A percentile compares a stretch with the other conserved stretches of the same genome.
Conservation (phyloP, 805 yeast species). For the Wickerhamomyces kurtzmanii region DNA sequence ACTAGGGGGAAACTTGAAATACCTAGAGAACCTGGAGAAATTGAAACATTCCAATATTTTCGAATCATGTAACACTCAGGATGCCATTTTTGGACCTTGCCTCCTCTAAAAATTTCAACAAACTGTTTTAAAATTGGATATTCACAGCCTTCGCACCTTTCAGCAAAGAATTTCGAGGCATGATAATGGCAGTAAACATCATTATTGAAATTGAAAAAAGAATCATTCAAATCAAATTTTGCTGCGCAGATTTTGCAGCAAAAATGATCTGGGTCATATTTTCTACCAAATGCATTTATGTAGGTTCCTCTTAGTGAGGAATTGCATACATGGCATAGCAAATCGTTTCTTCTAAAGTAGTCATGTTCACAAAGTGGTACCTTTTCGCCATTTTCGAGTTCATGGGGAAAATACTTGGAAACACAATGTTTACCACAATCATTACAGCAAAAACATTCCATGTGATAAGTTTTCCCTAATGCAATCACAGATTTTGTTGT, state of each 20-base stretch:
- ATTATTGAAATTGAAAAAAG: slow-evolving; percentile 81
- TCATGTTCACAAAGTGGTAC: slow-evolving; percentile 84
- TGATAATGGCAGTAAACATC: slow-evolving; percentile 86
- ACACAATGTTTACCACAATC: slow-evolving; percentile 81
- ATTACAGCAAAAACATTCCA: slow-evolving; percentile 78
- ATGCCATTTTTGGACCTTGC: slow-evolving; percentile 94
- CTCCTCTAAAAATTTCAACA: slow-evolving; percentile 86
- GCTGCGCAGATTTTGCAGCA: slow-evolving; percentile 81
- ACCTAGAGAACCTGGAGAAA: slow-evolving; percentile 54
- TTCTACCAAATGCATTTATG: slow-evolving; percentile 85
- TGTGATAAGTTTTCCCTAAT: slow-evolving; percentile 67
- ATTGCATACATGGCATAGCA: slow-evolving; percentile 82
- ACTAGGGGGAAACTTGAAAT: slow-evolving; percentile 21
- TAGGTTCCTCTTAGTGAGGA: slow-evolving; percentile 85
- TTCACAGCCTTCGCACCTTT: slow-evolving; percentile 88
- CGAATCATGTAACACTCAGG: slow-evolving; percentile 98
- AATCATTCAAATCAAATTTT: slow-evolving; percentile 84
- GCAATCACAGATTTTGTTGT: slow-evolving; percentile 83
- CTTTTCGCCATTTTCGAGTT: slow-evolving; percentile 29
- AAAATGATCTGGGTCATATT: slow-evolving; percentile 93
- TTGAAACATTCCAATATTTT: slow-evolving; percentile 88
- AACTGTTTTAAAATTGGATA: slow-evolving; percentile 89
- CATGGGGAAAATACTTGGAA: slow-evolving; percentile 81
- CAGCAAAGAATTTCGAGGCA: slow-evolving; percentile 78
- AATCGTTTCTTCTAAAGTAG: slow-evolving; percentile 75